Evolutionary conservation across 2,329 filamentous ascomycete species (phyloP), one percentile per base, ranked within the genome.

Genomic region (Dactylellina sp.): DNA sequence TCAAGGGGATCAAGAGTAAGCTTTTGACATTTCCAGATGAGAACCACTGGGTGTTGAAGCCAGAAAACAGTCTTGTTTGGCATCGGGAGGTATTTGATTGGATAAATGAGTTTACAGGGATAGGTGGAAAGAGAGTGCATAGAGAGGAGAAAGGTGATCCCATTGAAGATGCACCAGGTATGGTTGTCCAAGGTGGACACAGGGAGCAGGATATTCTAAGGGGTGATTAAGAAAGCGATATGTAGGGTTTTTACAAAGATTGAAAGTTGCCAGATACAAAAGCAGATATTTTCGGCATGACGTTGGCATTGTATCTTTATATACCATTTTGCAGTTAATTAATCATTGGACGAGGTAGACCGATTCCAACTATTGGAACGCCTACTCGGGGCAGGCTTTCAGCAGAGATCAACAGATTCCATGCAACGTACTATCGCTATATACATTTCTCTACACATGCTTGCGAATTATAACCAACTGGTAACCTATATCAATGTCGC

Each of bases 31-130:
- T 96, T 80, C 91, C 92, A 0, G 92, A 91, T 79, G 90, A 92
- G 81, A 88, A 89, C 56, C 89, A 91, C 78, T 90, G 92, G 92
- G 93, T 97, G 2, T 80, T 97, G 61, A 96, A 97, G 80, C 91
- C 90, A 0, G 94, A 97, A 82, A 98, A 98, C 81, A 91, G 89
- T 2, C 83, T 97, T 16, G 85, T 96, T 18, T 98, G 95, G 95
- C 93, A 98, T 79, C 86, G 86, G 64, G 91, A 92, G 68, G 93
- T 98, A 14, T 80, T 97, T 28, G 87, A 87, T 64, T 74, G 70
- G 70, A 74, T 97, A 91, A 88, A 25, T n/a, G 70, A 74, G 47
- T 74, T 66, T 47, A 56, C 70, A 1, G 70, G 70, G 0, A 53
- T 62, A 3, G 40, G 47, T 20, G 64, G 46, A 5, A 37, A 22